Base-by-base conservation (phyloP, 148 eudicot species). In the Nepenthes gracilis region DNA sequence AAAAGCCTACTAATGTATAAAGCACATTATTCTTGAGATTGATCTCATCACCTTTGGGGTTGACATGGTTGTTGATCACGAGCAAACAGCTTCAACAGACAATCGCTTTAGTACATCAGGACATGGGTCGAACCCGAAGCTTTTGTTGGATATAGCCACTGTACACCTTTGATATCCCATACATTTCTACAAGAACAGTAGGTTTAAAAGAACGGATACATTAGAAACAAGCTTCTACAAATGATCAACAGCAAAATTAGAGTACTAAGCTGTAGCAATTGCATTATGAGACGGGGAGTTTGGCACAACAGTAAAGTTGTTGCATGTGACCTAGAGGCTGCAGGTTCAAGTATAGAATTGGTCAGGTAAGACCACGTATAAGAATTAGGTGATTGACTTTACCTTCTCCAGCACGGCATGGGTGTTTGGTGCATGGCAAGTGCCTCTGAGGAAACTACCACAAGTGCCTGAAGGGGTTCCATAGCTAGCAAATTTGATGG, bases 381-480 rank as follows among this genome's bases (percentile, higher is more conserved):
- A 45, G 33, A 0, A 33, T 6, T 1, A 40, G 55, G 10, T 6
- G 33, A 13, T 5, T 12, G 2, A 12, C 50, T n/a, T 49, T 69
- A 72, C 95, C 83, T 87, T 81, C 68, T 84, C 81, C 52, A 87
- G 36, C 13, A 78, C 36, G 36, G 70, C 65, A 14, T 65, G 78
- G 12, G 92, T 67, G 72, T 67, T 68, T 49, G 70, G 63, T 7
- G 92, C 81, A 58, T 85, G 92, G 68, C 92, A 85, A 7, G 62
- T 50, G 47, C 88, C 87, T 54, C 74, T 61, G 47, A 43, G 38
- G 47, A 80, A 85, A 67, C 74, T 80, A 68, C 87, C 87, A 76
- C 92, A 85, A 58, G 80, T 68, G 36, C 92, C 92, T 4, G 56
- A 69, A 34, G 92, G 87, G n/a, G 85, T 85, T 43, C 92, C 92